phyloP scores from a whole-genome alignment of 371 early-diverging fungal species.

The Mortierella sp. region DNA sequence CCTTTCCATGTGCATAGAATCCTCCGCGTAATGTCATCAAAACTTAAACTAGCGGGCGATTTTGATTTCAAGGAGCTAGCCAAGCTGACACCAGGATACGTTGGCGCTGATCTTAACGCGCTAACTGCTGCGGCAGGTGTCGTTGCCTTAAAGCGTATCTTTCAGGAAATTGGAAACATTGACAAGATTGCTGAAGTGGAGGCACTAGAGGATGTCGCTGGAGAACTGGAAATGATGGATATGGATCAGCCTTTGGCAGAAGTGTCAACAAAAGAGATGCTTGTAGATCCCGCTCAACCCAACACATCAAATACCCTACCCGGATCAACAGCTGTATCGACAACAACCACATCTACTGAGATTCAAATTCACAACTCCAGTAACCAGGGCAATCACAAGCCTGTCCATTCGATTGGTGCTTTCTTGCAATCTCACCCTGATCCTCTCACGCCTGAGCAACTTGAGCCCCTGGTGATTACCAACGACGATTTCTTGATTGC shows the following conservation, averaged over 20 bases:
- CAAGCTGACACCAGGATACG: slow-evolving; percentile 98
- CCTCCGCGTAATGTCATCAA: slow-evolving; percentile 89
- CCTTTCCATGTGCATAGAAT: slow-evolving; percentile 70
- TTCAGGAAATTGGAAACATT: slow-evolving; percentile 75
- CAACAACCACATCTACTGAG: slow-evolving; percentile 17
- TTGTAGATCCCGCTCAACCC: slow-evolving; percentile 16
- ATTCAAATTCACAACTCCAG: slow-evolving; percentile 48
- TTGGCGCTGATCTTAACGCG: slow-evolving; percentile 98
- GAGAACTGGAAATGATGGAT: slow-evolving; percentile 53
- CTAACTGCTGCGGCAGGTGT: slow-evolving; percentile 98
- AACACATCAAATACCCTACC: background rate
- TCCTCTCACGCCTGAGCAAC: slow-evolving; percentile 84
- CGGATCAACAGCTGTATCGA: background rate
- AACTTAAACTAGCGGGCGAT: slow-evolving; percentile 88
- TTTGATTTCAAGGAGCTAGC: slow-evolving; percentile 93
- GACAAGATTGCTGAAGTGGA: slow-evolving; percentile 54
- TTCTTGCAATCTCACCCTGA: slow-evolving; percentile 79
- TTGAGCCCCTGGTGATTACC: slow-evolving; percentile 88
- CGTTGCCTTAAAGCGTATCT: slow-evolving; percentile 94
- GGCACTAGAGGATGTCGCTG: slow-evolving; percentile 60
- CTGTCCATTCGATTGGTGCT: slow-evolving; percentile 78
- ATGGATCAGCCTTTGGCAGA: slow-evolving; percentile 37
- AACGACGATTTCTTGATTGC: slow-evolving; percentile 94
- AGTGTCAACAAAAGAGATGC: slow-evolving; percentile 29
- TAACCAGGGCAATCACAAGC: slow-evolving; percentile 60